phyloP scores from a whole-genome alignment of 805 yeast genomes.

The Candida berthetii region DNA sequence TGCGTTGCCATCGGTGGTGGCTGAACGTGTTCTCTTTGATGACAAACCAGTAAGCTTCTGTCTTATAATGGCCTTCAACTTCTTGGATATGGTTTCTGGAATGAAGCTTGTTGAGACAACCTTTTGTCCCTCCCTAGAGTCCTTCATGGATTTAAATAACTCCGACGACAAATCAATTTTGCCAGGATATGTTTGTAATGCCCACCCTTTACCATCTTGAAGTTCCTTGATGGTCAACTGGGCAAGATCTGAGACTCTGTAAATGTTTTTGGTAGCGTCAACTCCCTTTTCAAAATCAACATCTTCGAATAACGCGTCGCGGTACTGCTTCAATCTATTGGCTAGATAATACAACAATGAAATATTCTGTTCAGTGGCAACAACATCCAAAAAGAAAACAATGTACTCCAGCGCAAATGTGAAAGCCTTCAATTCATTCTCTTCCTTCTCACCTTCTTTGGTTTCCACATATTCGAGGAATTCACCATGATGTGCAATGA shows the following conservation, averaged over 20 bases:
- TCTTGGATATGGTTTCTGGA: constrained; percentile 36
- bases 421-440: constrained; percentile 33
- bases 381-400: constrained; percentile 48
- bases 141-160: constrained; percentile 53
- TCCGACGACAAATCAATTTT: constrained; percentile 67
- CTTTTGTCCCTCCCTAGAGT: constrained; percentile 50
- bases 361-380: constrained; percentile 61
- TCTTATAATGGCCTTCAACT: constrained; percentile 26
- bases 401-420: constrained; percentile 55
- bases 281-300: constrained; percentile 20
- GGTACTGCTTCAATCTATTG: constrained; percentile 72
- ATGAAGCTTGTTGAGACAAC: constrained; percentile 51
- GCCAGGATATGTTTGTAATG: constrained; percentile 76
- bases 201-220: constrained; percentile 59
- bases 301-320: constrained; percentile 44
- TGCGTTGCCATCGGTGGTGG: constrained; percentile 7
- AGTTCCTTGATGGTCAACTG: constrained; percentile 58
- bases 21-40: constrained; percentile 9
- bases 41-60: constrained; percentile 24
- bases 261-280: constrained; percentile 36
- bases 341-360: constrained; percentile 72
- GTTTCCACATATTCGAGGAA: constrained; percentile 36
- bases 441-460: constrained; percentile 19
- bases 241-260: constrained; percentile 65
- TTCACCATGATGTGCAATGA: constrained; percentile 71